phyloP scores from a whole-genome alignment of 805 yeast genomes.

The Lipomyces japonicus region DNA sequence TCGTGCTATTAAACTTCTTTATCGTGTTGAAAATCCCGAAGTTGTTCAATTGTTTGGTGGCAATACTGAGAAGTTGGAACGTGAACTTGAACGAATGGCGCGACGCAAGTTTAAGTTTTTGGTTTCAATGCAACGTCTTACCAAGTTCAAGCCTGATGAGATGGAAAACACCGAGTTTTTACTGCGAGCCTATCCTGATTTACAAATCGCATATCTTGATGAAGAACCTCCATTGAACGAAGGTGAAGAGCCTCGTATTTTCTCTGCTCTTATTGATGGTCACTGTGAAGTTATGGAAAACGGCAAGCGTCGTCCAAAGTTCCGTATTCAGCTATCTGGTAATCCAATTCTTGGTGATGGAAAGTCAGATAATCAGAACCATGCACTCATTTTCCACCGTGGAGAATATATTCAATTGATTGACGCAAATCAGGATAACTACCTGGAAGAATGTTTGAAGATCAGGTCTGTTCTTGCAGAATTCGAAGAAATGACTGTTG shows the following conservation, averaged over 20 bases:
- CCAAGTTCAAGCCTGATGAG: constrained; percentile 62
- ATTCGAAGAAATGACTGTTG: constrained; percentile 72
- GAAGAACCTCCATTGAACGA: constrained; percentile 65
- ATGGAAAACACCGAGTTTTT: constrained; percentile 62
- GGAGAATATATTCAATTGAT: constrained; percentile 94
- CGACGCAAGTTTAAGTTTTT: constrained; percentile 73
- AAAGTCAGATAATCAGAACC: constrained; percentile 92
- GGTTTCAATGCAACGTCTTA: constrained; percentile 83
- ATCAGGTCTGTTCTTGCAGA: constrained; percentile 84
- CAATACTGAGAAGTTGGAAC: constrained; percentile 92
- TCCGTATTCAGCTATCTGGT: constrained; percentile 75
- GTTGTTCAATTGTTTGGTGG: constrained; percentile 98
- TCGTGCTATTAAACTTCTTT: constrained; percentile 87
- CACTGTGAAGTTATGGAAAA: constrained; percentile 54
- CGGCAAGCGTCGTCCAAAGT: constrained; percentile 57
- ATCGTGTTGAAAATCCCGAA: constrained; percentile 93
- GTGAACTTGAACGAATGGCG: constrained; percentile 84
- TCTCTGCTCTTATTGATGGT: constrained; percentile 68
- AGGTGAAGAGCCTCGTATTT: constrained; percentile 49
- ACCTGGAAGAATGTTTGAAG: constrained; percentile 88
- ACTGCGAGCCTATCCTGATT: constrained; percentile 67
- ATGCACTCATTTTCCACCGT: constrained; percentile 77
- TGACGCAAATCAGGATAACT: constrained; percentile 96
- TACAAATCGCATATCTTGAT: constrained; percentile 82
- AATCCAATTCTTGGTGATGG: constrained; percentile 96